Percentiles rank a stretch among this genome's conserved stretches.
phyloP scores from a whole-genome alignment of 176 grass and related monocot species.

The Zoysia pacifica region DNA sequence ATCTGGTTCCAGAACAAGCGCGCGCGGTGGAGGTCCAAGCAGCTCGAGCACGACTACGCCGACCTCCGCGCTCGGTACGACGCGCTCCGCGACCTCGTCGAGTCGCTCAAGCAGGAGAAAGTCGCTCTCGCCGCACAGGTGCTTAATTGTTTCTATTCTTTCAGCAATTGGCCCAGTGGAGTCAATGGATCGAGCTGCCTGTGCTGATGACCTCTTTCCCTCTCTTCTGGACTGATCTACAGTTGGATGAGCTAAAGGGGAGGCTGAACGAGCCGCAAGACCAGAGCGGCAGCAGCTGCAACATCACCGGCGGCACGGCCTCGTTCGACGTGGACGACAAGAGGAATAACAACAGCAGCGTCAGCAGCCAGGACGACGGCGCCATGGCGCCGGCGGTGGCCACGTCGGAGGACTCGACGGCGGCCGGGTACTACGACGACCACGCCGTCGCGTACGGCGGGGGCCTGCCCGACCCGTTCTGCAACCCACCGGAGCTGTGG shows the following conservation, averaged over 20 bases:
- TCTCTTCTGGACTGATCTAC: not conserved
- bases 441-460: conserved; percentile 1
- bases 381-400: conserved; percentile 1
- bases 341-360: not conserved
- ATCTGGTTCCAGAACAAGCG: conserved; percentile 99
- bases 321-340: conserved; percentile 20
- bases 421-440: conserved; percentile 12
- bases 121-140: conserved; percentile 52
- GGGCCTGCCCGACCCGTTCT: conserved; percentile 40
- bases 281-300: conserved; percentile 41
- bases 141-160: not conserved
- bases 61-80: conserved; percentile 58
- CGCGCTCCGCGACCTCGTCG: conserved; percentile 43
- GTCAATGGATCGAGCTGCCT: not conserved
- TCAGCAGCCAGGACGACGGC: conserved; percentile 4
- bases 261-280: conserved; percentile 33
- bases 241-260: conserved; percentile 44
- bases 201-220: not conserved
- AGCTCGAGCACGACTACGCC: conserved; percentile 84
- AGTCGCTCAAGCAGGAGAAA: conserved; percentile 51
- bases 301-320: not conserved
- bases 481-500: conserved; percentile 50
- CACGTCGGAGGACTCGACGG: conserved; percentile 20
- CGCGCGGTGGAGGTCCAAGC: conserved; percentile 88
- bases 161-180: not conserved